These are phyloP conservation scores for Aechmea fasciata DNA, from an alignment of 176 grass and related monocot species.

Conservation along the genomic window DNA sequence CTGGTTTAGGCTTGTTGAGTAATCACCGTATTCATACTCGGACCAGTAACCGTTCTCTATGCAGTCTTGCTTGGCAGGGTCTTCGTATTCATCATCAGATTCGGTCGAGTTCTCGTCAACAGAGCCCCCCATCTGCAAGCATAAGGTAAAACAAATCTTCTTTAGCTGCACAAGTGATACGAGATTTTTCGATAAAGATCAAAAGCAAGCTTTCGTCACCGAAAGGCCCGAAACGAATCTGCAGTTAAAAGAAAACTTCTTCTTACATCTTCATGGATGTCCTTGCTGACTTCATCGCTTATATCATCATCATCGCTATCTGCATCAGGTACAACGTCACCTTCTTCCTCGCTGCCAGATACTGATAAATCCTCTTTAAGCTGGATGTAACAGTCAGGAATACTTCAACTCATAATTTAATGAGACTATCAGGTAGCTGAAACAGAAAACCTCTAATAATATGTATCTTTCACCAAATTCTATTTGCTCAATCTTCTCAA, in stretches of 20 bases:
- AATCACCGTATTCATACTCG: constrained; percentile 21
- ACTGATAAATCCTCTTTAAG: constrained; percentile 55
- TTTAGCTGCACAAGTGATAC: not conserved
- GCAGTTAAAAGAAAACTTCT: not conserved
- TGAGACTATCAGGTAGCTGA: not conserved
- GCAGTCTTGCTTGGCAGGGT: constrained; percentile 61
- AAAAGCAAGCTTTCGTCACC: not conserved
- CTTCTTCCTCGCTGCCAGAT: constrained; percentile 76
- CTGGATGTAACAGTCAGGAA: constrained; percentile 26
- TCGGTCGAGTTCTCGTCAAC: constrained; percentile 72
- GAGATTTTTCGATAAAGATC: not conserved
- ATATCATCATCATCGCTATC: constrained; percentile 89
- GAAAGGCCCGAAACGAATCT: not conserved
- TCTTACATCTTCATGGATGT: constrained; percentile 40
- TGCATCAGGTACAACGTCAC: constrained; percentile 34
- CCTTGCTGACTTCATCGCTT: constrained; percentile 41
- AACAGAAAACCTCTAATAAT: not conserved
- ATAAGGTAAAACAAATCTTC: not conserved
- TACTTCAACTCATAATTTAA: not conserved
- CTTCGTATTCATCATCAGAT: constrained; percentile 86
- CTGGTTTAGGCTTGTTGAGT: not conserved
- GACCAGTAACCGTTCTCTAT: constrained; percentile 51
- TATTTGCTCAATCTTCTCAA: too few relatives aligned
- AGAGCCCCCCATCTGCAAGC: constrained; percentile 71
- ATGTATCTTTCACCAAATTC: too few relatives aligned